These are phyloP conservation scores for Aspergillus transmontanensis DNA, from an alignment of 2,329 filamentous ascomycete genomes.

Conservation along the genomic window DNA sequence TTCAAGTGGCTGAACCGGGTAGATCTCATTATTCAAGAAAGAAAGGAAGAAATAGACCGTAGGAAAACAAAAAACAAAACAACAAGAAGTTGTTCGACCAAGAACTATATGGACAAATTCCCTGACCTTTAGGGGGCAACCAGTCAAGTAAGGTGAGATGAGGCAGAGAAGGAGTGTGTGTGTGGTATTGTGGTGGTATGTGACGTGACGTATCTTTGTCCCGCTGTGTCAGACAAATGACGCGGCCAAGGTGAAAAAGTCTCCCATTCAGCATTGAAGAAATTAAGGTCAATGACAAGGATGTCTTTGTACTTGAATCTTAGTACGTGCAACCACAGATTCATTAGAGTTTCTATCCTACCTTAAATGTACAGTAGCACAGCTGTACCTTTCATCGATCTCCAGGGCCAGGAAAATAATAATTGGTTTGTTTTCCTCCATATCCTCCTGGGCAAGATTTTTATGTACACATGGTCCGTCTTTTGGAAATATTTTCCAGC, in stretches of 20 bases:
- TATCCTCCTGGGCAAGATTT: neutral
- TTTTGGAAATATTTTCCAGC: slow-evolving; percentile 2
- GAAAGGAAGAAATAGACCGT: neutral
- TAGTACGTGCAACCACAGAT: neutral
- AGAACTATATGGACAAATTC: neutral
- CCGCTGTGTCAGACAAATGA: slow-evolving; percentile 4
- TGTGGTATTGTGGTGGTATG: slow-evolving; percentile 3
- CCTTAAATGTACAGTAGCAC: neutral
- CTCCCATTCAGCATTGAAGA: neutral
- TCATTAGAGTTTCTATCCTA: slow-evolving; percentile 1
- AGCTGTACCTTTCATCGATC: neutral
- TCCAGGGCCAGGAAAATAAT: neutral
- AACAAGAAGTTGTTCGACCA: too few relatives aligned
- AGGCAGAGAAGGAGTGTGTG: neutral
- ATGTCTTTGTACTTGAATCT: neutral
- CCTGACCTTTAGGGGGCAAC: neutral
- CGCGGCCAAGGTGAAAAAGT: slow-evolving; percentile 1
- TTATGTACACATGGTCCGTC: neutral
- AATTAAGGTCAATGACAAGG: neutral
- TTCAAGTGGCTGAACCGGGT: slow-evolving; percentile 18
- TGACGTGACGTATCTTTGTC: neutral
- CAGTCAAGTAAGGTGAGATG: neutral
- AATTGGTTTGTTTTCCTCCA: slow-evolving; percentile 4
- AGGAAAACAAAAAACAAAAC: too few relatives aligned
- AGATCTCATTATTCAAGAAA: slow-evolving; percentile 13